Conservation (phyloP, 306 rosid genomes). For the Ceratonia siliqua region DNA sequence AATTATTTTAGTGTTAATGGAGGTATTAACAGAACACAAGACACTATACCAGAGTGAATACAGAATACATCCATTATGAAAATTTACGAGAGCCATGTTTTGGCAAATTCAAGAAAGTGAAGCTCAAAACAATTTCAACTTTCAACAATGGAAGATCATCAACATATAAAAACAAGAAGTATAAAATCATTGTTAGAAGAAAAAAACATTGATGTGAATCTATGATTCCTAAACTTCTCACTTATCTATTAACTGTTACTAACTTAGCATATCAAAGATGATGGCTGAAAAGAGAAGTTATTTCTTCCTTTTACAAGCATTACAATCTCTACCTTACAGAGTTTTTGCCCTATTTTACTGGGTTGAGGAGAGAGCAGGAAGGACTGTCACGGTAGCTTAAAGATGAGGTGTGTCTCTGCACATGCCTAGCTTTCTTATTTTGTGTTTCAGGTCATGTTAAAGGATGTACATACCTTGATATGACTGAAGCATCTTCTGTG, state of each 20-base stretch:
- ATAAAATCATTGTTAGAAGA: background rate
- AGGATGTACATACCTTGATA: slow-evolving; percentile 56
- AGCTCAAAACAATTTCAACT: background rate
- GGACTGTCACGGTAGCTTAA: no score
- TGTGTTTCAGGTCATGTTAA: background rate
- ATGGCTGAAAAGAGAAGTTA: background rate
- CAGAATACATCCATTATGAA: background rate
- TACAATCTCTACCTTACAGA: background rate
- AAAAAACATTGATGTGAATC: background rate
- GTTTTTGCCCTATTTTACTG: background rate
- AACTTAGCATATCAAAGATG: background rate
- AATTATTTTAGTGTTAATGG: background rate
- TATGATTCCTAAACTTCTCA: background rate
- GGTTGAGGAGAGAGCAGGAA: background rate
- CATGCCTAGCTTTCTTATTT: background rate
- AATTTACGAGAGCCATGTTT: no score
- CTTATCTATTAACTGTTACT: background rate
- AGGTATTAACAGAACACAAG: background rate
- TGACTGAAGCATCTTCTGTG: slow-evolving; percentile 55
- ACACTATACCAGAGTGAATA: background rate
- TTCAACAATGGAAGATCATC: background rate
- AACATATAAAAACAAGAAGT: background rate
- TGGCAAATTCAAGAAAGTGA: background rate
- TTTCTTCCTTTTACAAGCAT: background rate
- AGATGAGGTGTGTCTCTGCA: background rate